A percentile compares a stretch with the other conserved stretches of the same genome.
phyloP scores from a whole-genome alignment of 176 grass and related monocot genomes.

The Hsuehochloa calcarea region DNA sequence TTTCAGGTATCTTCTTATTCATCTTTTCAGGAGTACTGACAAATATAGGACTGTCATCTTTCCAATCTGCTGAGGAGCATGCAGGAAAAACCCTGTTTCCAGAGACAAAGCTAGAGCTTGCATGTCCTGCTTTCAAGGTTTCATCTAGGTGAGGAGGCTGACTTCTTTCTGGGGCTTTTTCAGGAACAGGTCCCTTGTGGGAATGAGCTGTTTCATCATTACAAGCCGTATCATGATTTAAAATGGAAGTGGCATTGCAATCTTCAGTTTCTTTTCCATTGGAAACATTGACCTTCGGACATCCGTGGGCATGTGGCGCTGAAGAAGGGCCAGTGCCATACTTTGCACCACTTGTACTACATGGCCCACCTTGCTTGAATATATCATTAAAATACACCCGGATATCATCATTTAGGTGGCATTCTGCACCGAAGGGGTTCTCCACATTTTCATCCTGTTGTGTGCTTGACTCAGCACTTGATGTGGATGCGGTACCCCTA shows the following conservation, averaged over 20 bases:
- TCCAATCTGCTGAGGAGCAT: conserved; percentile 17
- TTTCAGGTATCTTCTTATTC: conserved; percentile 41
- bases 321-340: conserved; percentile 27
- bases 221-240: conserved; percentile 1
- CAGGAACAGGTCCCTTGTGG: not conserved
- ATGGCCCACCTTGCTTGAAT: not conserved
- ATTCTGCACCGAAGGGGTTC: conserved; percentile 1
- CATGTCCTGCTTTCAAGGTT: not conserved
- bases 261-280: conserved; percentile 25
- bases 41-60: conserved; percentile 31
- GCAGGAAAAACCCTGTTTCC: conserved; percentile 34
- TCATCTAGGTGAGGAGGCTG: not conserved
- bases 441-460: not conserved
- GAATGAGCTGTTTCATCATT: not conserved
- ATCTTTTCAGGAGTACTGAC: conserved; percentile 42
- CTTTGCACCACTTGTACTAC: conserved; percentile 19
- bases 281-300: not conserved
- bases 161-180: conserved; percentile 26
- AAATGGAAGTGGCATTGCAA: not conserved
- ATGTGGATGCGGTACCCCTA: conserved; percentile 34
- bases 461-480: conserved; percentile 37
- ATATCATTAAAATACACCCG: conserved; percentile 11
- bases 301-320: conserved; percentile 17
- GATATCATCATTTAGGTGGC: conserved; percentile 17
- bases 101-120: not conserved